Evolutionary conservation across 2,329 filamentous ascomycete genomes (phyloP).

Genomic region (Claviceps sp.): DNA sequence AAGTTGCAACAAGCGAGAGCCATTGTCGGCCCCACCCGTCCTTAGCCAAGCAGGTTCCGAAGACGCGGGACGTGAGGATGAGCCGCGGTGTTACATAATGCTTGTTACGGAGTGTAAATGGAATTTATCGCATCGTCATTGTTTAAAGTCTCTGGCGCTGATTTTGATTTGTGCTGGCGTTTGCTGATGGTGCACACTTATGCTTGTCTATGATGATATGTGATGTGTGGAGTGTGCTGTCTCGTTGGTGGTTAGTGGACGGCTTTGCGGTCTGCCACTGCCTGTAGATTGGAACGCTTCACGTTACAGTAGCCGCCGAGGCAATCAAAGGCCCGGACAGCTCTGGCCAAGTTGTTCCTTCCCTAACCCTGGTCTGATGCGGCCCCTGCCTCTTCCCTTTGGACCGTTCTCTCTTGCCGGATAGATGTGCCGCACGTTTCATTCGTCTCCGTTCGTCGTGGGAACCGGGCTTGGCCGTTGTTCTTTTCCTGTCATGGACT

Average conservation of each 20-base stretch:
- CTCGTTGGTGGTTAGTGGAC: background rate
- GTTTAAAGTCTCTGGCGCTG: no score
- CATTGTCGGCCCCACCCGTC: background rate
- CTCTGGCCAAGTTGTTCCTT: background rate
- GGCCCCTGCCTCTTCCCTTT: background rate
- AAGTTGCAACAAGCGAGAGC: background rate
- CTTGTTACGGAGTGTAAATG: background rate
- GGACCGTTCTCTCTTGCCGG: background rate
- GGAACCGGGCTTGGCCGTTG: background rate
- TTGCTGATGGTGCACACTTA: no score
- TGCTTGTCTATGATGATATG: no score
- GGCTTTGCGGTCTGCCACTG: background rate
- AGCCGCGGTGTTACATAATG: background rate
- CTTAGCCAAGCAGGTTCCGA: background rate
- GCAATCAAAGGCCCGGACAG: background rate
- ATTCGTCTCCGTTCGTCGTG: background rate
- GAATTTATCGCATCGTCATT: background rate
- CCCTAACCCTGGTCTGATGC: background rate
- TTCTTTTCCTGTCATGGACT: background rate
- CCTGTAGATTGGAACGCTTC: background rate
- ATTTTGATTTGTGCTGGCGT: no score
- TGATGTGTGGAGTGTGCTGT: no score
- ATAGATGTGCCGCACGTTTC: background rate
- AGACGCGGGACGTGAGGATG: background rate
- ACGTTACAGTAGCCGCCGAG: background rate